Base-by-base conservation (phyloP, 1,284 basidiomycete species). In the Gomphus bonarii region DNA sequence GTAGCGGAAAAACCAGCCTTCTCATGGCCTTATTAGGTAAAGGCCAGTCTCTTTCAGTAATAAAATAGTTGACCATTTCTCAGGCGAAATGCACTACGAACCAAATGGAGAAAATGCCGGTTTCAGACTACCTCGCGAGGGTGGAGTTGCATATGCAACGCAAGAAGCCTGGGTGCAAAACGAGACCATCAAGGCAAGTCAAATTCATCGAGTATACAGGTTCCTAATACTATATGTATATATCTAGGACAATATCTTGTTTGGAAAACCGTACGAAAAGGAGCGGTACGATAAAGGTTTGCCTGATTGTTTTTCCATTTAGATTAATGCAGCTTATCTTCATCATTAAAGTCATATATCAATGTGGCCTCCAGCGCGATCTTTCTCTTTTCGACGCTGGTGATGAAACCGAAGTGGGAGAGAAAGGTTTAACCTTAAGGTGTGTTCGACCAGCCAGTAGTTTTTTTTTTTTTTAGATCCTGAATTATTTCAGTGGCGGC, bases 141-240 rank as follows among this genome's bases (percentile, higher is more conserved):
- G 77, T 11, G 85, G 86, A 6, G 77, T 90, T 4, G 81, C 83
- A 0, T 89, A 86, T 68, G 84, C 85, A 5, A 82, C 85, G 0
- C 87, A 91, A 66, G 85, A 88, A 63, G 81, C 84, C 1, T 91
- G 87, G 86, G 82, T 84, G 3, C 75, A 78, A 63, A 84, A 82
- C 62, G 75, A 74, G 58, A 78, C 74, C 0, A 75, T 77, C 57
- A 69, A 68, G 59, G 74, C 70, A 53, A 48, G 49, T 16, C 28
- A 50, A 12, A 50, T 18, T 12, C 14, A 5, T 25, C 9, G 20
- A 25, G 28, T 16, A 12, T 3, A 30, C 16, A 11, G 31, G 7
- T 12, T 22, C 20, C 42, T 55, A 38, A 54, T 49, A 30, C 50
- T 38, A 14, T 14, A 42, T 55, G 22, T 38, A 14, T 14, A 42